These are phyloP conservation scores for Akanthomyces dipterigenus DNA, from an alignment of 2,329 filamentous ascomycete species.

Conservation along the genomic window DNA sequence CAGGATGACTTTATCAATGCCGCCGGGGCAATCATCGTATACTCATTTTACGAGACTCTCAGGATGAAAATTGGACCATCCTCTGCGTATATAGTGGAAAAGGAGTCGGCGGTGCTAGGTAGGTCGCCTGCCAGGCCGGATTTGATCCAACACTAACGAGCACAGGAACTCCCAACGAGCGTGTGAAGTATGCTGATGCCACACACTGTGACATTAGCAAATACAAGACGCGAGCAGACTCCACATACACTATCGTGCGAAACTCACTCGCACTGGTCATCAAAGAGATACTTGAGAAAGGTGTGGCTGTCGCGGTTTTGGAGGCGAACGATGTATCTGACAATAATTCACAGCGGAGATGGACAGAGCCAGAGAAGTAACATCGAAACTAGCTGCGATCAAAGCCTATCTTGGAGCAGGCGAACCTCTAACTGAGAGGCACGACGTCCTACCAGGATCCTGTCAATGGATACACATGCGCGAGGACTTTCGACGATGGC, in stretches of 20 bases:
- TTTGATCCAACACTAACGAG: neutral
- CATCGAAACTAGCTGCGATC: too few species aligned
- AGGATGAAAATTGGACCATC: constrained; percentile 18
- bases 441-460: neutral
- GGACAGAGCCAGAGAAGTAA: too few species aligned
- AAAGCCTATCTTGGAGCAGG: too few species aligned
- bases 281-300: too few species aligned
- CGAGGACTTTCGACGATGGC: constrained; percentile 22
- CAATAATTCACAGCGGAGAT: too few species aligned
- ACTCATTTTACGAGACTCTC: constrained; percentile 30
- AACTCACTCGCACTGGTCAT: too few species aligned
- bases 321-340: too few species aligned
- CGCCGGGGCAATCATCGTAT: constrained; percentile 17
- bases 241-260: too few species aligned
- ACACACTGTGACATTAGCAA: constrained; percentile 19
- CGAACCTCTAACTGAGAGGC: too few species aligned
- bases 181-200: constrained; percentile 20
- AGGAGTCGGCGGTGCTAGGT: constrained; percentile 26
- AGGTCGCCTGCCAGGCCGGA: neutral
- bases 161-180: constrained; percentile 18
- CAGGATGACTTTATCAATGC: constrained; percentile 27
- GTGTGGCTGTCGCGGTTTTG: too few species aligned
- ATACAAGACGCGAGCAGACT: constrained; percentile 21
- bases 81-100: constrained; percentile 24
- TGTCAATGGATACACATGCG: constrained; percentile 24